Evolutionary conservation across 495 filamentous ascomycete genomes (phyloP), one percentile per base, ranked within the genome.

Genomic region (Aspergillus kassunensis): DNA sequence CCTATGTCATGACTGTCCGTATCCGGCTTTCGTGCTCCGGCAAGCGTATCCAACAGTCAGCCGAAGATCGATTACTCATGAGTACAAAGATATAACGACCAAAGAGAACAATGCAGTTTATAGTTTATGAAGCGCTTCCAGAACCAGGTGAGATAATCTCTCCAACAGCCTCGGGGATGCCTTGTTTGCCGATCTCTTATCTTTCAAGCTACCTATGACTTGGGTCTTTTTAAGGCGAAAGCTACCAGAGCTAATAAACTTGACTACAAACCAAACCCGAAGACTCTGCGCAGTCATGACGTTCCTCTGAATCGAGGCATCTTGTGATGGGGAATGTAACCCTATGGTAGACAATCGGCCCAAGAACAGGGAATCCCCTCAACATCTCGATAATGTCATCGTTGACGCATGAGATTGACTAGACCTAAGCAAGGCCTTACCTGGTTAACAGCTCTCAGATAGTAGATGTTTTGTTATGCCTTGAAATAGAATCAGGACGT

Each of bases 331-430:
- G 13, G 13, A 33, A 33, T 33, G 30, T 33, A 33, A 33, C 35
- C 35, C 11, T 12, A 39, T n/a, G n/a, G n/a, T 11, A 16, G 34
- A 36, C 56, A 51, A 58, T 58, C 27, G 27, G 27, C 27, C 27
- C n/a, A n/a, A n/a, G n/a, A n/a, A n/a, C n/a, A n/a, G n/a, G n/a
- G n/a, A n/a, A n/a, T n/a, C n/a, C n/a, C n/a, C n/a, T n/a, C n/a
- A n/a, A n/a, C n/a, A n/a, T n/a, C n/a, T n/a, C n/a, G n/a, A n/a
- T n/a, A n/a, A n/a, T n/a, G n/a, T n/a, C n/a, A n/a, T n/a, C n/a
- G n/a, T n/a, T n/a, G n/a, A n/a, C n/a, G n/a, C n/a, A n/a, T n/a
- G n/a, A n/a, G n/a, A n/a, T n/a, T n/a, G n/a, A n/a, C n/a, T n/a
- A n/a, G n/a, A n/a, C n/a, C n/a, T n/a, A n/a, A n/a, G n/a, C n/a